phyloP scores from a whole-genome alignment of 176 grass and related monocot genomes.

The Musa beccarii region DNA sequence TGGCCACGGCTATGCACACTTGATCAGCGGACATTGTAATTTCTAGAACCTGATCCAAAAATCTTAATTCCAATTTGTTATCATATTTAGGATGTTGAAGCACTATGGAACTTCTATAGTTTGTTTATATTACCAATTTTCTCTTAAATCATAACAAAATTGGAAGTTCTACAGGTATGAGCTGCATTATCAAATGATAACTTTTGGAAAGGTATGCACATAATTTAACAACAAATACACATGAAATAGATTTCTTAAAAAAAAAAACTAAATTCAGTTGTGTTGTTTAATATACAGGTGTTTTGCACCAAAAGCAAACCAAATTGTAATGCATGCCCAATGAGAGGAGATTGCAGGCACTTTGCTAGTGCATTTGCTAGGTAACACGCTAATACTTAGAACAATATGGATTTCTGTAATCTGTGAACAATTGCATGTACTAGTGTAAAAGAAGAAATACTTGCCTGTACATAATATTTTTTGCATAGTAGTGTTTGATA shows the following conservation, averaged over 20 bases:
- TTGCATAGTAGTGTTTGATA: no score
- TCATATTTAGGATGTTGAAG: conserved; percentile 1
- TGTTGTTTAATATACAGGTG: conserved; percentile 34
- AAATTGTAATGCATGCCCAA: conserved; percentile 87
- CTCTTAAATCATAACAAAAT: not conserved
- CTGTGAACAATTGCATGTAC: not conserved
- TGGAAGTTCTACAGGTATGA: conserved; percentile 41
- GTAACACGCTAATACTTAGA: conserved; percentile 28
- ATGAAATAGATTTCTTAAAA: conserved; percentile 4
- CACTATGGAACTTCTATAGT: not conserved
- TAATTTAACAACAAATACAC: conserved; percentile 5
- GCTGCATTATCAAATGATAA: conserved; percentile 98
- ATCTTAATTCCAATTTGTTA: not conserved
- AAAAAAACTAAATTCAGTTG: conserved; percentile 5
- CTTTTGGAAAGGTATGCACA: conserved; percentile 79
- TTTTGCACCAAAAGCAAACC: conserved; percentile 88
- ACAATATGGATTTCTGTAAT: not conserved
- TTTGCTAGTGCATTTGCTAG: conserved; percentile 88
- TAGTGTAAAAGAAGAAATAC: not conserved
- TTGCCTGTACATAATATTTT: no score
- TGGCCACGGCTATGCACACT: conserved; percentile 95
- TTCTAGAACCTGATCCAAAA: conserved; percentile 4
- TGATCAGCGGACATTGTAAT: conserved; percentile 78
- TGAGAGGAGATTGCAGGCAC: conserved; percentile 90
- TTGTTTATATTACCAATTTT: not conserved